Conservation (phyloP, 2,329 filamentous ascomycete species). For the Alternaria longipes region DNA sequence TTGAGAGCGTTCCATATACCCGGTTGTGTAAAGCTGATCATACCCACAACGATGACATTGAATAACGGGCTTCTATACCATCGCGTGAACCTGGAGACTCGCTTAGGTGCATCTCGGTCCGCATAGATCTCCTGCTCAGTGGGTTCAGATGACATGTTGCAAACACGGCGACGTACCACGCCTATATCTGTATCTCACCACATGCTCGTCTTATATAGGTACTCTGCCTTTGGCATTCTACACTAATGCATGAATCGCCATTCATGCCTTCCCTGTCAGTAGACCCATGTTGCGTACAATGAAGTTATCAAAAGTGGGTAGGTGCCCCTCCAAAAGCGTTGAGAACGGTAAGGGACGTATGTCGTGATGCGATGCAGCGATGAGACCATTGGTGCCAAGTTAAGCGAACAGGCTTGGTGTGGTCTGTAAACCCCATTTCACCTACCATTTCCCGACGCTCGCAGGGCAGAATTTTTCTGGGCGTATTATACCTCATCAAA, state of each 20-base stretch:
- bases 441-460: neutral
- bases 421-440: neutral
- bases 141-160: slow-evolving; percentile 22
- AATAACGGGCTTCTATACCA: slow-evolving; percentile 58
- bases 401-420: slow-evolving; percentile 2
- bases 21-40: slow-evolving; percentile 58
- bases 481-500: neutral
- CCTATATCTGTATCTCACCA: neutral
- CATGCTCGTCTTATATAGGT: neutral
- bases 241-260: neutral
- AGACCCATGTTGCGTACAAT: neutral
- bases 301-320: neutral
- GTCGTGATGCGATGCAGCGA: slow-evolving; percentile 18
- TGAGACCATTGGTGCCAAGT: slow-evolving; percentile 16
- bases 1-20: slow-evolving; percentile 61
- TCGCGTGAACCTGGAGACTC: slow-evolving; percentile 26
- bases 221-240: neutral
- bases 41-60: slow-evolving; percentile 58
- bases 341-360: slow-evolving; percentile 11
- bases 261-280: neutral
- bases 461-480: neutral
- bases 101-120: slow-evolving; percentile 13
- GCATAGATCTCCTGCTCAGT: slow-evolving; percentile 28
- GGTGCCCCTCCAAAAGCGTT: neutral
- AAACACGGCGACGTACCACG: neutral